Evolutionary conservation across 345 rosid genomes (phyloP).

Genomic region (Chamaenerion angustifolium): DNA sequence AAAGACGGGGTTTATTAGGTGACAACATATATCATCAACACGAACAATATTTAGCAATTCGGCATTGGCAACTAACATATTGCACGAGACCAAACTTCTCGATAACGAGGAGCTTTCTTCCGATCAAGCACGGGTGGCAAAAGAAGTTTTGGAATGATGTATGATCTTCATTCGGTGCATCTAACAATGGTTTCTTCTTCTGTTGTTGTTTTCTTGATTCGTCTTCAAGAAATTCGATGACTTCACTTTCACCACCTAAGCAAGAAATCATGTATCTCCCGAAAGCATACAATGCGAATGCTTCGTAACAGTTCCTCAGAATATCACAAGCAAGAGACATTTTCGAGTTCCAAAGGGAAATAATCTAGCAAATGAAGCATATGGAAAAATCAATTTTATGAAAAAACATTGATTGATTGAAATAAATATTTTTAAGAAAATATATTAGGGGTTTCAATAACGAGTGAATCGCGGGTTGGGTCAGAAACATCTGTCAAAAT

Average conservation of each 20-base stretch:
- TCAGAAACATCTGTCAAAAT: no score
- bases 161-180: conserved; percentile 14
- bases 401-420: neutral
- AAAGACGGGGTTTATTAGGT: conserved; percentile 2
- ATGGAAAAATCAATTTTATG: neutral
- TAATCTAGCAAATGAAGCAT: conserved; percentile 23
- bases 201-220: conserved; percentile 26
- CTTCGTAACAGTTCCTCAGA: conserved; percentile 79
- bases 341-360: conserved; percentile 48
- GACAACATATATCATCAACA: no score
- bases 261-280: conserved; percentile 88
- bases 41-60: neutral
- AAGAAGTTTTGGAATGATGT: conserved; percentile 44
- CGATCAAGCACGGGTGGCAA: conserved; percentile 45
- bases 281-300: conserved; percentile 76
- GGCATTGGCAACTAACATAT: conserved; percentile 36
- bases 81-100: conserved; percentile 75
- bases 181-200: conserved; percentile 27
- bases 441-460: no score
- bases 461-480: no score
- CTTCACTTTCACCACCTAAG: conserved; percentile 69
- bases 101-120: conserved; percentile 46
- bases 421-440: no score
- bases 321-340: conserved; percentile 64
- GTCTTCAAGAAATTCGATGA: conserved; percentile 43